These are phyloP conservation scores for Fusarium sulawesiense DNA, from an alignment of 2,329 filamentous ascomycete genomes.

Conservation along the genomic window DNA sequence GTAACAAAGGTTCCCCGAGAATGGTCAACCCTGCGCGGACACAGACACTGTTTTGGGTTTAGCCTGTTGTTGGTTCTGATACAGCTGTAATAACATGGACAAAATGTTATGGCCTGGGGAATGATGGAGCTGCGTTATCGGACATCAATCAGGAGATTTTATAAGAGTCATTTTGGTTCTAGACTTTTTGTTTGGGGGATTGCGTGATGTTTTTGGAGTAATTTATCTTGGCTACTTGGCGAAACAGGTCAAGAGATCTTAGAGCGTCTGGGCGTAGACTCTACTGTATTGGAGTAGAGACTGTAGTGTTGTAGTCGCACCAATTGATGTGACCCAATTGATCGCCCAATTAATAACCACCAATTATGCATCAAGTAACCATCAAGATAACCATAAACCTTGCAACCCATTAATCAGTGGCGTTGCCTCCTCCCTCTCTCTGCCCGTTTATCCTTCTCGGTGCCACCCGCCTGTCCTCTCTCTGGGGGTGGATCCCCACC, in stretches of 20 bases:
- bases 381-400: constrained; percentile 9
- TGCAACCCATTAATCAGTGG: constrained; percentile 4
- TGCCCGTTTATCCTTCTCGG: constrained; percentile 9
- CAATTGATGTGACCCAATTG: neutral
- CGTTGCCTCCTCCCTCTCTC: neutral
- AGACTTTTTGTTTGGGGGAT: neutral
- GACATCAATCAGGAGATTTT: neutral
- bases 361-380: constrained; percentile 16
- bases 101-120: neutral
- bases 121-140: constrained; percentile 1
- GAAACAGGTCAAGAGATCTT: neutral
- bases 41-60: constrained; percentile 3
- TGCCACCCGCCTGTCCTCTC: constrained; percentile 31
- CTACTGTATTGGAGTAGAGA: neutral
- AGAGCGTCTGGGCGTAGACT: neutral
- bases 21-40: constrained; percentile 1
- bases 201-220: neutral
- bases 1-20: constrained; percentile 36
- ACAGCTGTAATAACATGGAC: neutral
- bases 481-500: constrained; percentile 28
- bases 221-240: neutral
- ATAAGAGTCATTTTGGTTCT: neutral
- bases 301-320: neutral
- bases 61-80: neutral
- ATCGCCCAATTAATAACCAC: neutral